Conservation (phyloP, 2,329 filamentous ascomycete genomes). For the Beauveria australis region DNA sequence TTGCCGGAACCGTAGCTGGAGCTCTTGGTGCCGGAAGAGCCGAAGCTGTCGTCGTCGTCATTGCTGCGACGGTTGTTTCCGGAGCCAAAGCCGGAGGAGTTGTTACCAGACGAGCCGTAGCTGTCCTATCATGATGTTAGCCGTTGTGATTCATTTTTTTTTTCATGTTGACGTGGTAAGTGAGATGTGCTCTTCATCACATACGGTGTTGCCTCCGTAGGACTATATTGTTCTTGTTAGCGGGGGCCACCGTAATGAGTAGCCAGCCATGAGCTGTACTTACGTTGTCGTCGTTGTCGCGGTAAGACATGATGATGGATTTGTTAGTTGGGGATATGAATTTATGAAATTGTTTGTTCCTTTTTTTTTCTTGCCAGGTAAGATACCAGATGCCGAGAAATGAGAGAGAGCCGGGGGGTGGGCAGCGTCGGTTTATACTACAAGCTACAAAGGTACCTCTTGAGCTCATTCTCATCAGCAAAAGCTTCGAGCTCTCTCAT, state of each 20-base stretch:
- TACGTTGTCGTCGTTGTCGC: constrained; percentile 30
- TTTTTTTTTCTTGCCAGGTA: not conserved
- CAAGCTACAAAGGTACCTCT: constrained; percentile 7
- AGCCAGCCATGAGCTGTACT: constrained; percentile 10
- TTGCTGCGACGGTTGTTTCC: constrained; percentile 11
- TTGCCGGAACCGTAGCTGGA: constrained; percentile 9
- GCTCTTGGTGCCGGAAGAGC: too few relatives aligned
- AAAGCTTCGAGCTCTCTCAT: not conserved
- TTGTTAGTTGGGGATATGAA: not conserved
- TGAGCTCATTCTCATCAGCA: not conserved
- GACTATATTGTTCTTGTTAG: constrained; percentile 18
- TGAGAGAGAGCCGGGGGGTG: not conserved
- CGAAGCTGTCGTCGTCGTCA: constrained; percentile 8
- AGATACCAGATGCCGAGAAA: not conserved
- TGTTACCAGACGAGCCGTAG: constrained; percentile 14
- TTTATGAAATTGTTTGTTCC: not conserved
- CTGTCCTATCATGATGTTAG: constrained; percentile 1
- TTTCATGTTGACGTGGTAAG: not conserved
- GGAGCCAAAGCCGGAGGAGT: not conserved
- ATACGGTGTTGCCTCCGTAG: constrained; percentile 22
- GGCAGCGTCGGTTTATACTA: constrained; percentile 7
- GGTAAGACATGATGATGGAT: constrained; percentile 36
- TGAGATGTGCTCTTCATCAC: constrained; percentile 3
- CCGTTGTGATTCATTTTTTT: not conserved
- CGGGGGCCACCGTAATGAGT: not conserved